Percentiles rank a stretch among this genome's conserved stretches.
phyloP scores from a whole-genome alignment of 192 early-diverging fungal species.

The Backusella tuberculispora region DNA sequence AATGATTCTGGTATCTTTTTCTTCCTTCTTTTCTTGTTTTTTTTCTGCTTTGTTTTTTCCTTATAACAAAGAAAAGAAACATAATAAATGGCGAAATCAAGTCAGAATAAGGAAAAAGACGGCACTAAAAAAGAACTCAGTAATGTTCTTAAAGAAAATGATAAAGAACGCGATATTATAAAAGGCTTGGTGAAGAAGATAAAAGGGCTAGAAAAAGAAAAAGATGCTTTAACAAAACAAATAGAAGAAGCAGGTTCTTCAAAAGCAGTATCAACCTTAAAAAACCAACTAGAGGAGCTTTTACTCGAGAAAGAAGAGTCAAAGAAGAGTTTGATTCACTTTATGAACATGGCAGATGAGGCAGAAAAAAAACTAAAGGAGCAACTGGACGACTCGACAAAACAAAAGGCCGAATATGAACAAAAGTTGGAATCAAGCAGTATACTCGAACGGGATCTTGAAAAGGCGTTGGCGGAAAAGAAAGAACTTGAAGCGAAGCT shows the following conservation, averaged over 20 bases:
- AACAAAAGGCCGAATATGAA: constrained; percentile 36
- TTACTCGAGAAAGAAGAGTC: constrained; percentile 38
- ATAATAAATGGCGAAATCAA: not conserved
- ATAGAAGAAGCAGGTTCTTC: constrained; percentile 25
- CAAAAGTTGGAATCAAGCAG: constrained; percentile 16
- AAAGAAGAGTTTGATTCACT: constrained; percentile 32
- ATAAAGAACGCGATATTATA: constrained; percentile 43
- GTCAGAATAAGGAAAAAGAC: not conserved
- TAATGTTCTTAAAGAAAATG: constrained; percentile 9
- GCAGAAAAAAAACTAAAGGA: constrained; percentile 21
- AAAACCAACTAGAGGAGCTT: constrained; percentile 41
- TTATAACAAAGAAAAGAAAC: not conserved
- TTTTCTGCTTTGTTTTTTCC: not conserved
- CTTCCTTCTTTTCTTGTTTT: not conserved
- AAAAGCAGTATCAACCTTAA: constrained; percentile 15
- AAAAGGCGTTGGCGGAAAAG: constrained; percentile 5
- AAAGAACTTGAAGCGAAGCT: constrained; percentile 1
- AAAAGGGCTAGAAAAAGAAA: constrained; percentile 31
- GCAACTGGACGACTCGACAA: constrained; percentile 25
- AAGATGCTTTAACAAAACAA: constrained; percentile 15
- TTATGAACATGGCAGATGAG: constrained; percentile 40
- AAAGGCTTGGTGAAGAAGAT: constrained; percentile 40
- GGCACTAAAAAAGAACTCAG: too few relatives aligned
- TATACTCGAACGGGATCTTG: not conserved
- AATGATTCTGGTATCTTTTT: not conserved